Conservation (phyloP, 2,329 filamentous ascomycete genomes). For the Nigrograna mackinnonii region DNA sequence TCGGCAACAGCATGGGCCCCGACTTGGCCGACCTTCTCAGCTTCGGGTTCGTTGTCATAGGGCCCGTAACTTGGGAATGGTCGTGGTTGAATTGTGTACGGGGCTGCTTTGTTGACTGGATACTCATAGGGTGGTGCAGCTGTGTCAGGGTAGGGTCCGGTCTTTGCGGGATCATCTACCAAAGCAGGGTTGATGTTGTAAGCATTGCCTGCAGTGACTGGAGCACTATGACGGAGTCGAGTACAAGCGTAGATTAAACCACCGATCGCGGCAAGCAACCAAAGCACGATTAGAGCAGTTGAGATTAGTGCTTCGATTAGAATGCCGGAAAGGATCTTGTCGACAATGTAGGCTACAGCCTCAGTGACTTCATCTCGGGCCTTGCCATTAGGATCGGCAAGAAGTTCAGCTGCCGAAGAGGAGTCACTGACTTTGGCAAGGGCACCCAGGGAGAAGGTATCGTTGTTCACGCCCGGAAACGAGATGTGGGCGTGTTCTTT, state of each 20-base stretch:
- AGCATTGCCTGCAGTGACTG: constrained; percentile 61
- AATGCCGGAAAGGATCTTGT: constrained; percentile 69
- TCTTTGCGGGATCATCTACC: constrained; percentile 19
- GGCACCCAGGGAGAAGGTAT: constrained; percentile 84
- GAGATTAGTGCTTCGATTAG: constrained; percentile 81
- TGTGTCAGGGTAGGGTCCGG: constrained; percentile 17
- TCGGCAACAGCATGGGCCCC: constrained; percentile 46
- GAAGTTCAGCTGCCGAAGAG: constrained; percentile 68
- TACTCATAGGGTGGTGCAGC: constrained; percentile 48
- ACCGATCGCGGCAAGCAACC: constrained; percentile 75
- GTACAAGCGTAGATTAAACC: constrained; percentile 70
- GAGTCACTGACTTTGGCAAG: constrained; percentile 55
- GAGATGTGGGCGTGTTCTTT: constrained; percentile 81
- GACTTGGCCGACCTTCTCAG: constrained; percentile 49
- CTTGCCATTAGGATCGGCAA: constrained; percentile 73
- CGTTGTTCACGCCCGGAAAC: constrained; percentile 76
- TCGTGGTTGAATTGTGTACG: constrained; percentile 50
- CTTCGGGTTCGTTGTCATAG: constrained; percentile 28
- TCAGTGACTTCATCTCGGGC: constrained; percentile 81
- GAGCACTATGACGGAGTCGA: constrained; percentile 64
- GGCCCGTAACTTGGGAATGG: constrained; percentile 48
- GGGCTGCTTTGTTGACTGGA: constrained; percentile 47
- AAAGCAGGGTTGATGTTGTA: constrained; percentile 35
- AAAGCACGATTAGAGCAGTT: constrained; percentile 72
- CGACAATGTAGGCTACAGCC: constrained; percentile 71